Evolutionary conservation across 2,329 filamentous ascomycete genomes (phyloP).

Genomic region (Ophiostoma perfectum): DNA sequence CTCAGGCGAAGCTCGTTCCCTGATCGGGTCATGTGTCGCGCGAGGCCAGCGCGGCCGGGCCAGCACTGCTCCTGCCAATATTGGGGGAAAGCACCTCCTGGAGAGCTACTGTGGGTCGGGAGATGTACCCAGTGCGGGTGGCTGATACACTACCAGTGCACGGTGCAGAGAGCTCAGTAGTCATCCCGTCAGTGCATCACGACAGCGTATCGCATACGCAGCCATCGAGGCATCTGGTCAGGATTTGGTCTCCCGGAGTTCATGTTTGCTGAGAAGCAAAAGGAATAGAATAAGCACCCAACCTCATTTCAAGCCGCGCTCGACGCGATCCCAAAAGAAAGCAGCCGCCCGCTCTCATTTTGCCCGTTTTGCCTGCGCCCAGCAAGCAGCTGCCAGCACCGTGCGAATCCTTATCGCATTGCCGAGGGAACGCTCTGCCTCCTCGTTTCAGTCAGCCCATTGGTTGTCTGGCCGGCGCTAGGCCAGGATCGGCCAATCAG

Average conservation of each 20-base stretch:
- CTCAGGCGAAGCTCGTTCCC: conserved; percentile 6
- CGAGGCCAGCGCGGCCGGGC: conserved; percentile 1
- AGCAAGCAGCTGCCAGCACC: conserved; percentile 11
- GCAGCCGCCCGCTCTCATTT: background rate
- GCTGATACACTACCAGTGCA: conserved; percentile 6
- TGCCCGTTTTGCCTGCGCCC: background rate
- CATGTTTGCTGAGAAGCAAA: too few species aligned
- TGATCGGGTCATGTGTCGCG: conserved; percentile 18
- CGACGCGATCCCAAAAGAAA: background rate
- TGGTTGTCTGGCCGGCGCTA: conserved; percentile 28
- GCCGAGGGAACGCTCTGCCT: conserved; percentile 29
- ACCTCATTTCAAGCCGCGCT: too few species aligned
- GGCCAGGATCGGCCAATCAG: conserved; percentile 26
- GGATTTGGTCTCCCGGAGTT: too few species aligned
- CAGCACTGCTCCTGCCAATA: conserved; percentile 8
- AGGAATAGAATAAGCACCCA: too few species aligned
- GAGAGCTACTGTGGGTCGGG: conserved; percentile 13
- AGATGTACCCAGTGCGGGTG: conserved; percentile 1
- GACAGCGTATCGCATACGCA: background rate
- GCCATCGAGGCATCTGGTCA: background rate
- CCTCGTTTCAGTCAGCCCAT: conserved; percentile 26
- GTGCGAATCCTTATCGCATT: conserved; percentile 30
- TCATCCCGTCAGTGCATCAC: background rate
- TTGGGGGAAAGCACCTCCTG: conserved; percentile 1
- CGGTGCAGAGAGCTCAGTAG: background rate